A percentile compares a stretch with the other conserved stretches of the same genome.
phyloP scores from a whole-genome alignment of 225 moss, liverwort and hornwort genomes.

The Pseudoscleropodium purum region DNA sequence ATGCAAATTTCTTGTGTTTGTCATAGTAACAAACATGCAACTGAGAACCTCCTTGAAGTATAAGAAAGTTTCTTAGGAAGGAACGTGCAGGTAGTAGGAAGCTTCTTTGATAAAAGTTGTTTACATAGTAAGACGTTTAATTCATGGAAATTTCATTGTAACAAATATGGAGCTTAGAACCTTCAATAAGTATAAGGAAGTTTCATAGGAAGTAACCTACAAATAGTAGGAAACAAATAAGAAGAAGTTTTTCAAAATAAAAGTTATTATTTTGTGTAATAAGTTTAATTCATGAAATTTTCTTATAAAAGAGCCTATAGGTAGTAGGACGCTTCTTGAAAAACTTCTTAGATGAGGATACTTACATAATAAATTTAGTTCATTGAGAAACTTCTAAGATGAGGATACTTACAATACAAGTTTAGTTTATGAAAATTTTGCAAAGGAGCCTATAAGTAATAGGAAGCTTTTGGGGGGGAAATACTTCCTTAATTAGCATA shows the following conservation, averaged over 20 bases:
- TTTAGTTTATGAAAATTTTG: too few relatives aligned
- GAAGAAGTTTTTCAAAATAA: background rate
- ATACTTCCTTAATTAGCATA: background rate
- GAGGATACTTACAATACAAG: rapidly evolving
- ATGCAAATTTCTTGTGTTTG: background rate
- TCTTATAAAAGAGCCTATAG: too few relatives aligned
- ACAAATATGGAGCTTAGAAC: too few relatives aligned
- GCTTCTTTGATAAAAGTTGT: background rate
- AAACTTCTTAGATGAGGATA: background rate
- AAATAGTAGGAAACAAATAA: too few relatives aligned
- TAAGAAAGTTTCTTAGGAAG: background rate
- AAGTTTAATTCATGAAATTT: background rate
- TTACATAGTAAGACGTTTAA: too few relatives aligned
- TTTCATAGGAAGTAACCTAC: too few relatives aligned
- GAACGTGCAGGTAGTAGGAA: rapidly evolving
- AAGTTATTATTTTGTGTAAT: background rate
- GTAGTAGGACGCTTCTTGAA: background rate
- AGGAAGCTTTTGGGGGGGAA: too few relatives aligned
- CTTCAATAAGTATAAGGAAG: too few relatives aligned
- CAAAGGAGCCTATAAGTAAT: too few relatives aligned
- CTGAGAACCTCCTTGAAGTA: background rate
- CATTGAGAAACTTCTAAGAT: background rate
- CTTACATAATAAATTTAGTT: too few relatives aligned
- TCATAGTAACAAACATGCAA: background rate
- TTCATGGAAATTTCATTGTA: too few relatives aligned